Evolutionary conservation across 345 rosid species (phyloP).

Genomic region (Eucalyptus coolabah): DNA sequence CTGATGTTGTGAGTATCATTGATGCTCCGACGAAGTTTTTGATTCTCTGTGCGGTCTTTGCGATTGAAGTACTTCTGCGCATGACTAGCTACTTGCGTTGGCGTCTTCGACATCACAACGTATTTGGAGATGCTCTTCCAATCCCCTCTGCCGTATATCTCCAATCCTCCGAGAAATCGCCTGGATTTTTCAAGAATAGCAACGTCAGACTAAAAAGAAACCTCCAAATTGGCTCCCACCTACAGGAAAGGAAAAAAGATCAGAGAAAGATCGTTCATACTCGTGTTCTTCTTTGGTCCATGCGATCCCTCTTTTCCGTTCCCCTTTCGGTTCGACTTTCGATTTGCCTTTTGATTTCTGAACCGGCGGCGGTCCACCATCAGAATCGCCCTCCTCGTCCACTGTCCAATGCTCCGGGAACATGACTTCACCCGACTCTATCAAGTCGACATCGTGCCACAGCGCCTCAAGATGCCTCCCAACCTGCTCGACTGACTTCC

Average conservation of each 20-base stretch:
- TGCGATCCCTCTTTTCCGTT: background rate
- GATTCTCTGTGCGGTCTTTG: background rate
- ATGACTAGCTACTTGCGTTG: slow-evolving; percentile 5
- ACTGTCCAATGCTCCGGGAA: background rate
- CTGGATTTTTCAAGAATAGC: background rate
- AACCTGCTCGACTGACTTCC: background rate
- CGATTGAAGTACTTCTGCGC: slow-evolving; percentile 5
- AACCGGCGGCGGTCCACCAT: background rate
- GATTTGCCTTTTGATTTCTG: background rate
- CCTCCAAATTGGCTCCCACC: background rate
- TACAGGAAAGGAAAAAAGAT: background rate
- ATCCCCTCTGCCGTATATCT: background rate
- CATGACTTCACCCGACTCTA: background rate
- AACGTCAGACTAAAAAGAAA: background rate
- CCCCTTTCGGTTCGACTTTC: background rate
- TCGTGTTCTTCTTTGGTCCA: background rate
- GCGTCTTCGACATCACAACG: background rate
- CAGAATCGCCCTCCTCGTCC: background rate
- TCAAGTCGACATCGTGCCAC: background rate
- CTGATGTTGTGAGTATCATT: background rate
- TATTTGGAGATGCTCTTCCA: slow-evolving; percentile 1
- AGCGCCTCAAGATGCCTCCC: background rate
- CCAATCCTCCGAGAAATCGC: background rate
- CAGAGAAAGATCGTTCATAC: background rate
- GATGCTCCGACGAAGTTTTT: background rate